phyloP scores from a whole-genome alignment of 2,329 filamentous ascomycete genomes.

The Apiospora aurea region DNA sequence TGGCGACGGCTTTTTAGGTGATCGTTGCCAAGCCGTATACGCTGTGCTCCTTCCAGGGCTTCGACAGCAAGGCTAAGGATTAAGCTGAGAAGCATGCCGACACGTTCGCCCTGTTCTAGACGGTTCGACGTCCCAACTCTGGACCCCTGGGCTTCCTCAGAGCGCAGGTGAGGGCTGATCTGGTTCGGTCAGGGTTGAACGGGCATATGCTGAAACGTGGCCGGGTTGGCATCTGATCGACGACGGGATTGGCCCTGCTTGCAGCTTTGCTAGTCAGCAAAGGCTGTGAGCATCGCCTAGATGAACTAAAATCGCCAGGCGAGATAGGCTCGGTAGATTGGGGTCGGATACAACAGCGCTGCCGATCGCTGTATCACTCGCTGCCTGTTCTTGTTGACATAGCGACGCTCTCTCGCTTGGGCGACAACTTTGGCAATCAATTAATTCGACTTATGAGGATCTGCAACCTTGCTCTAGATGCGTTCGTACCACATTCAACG shows the following conservation, averaged over 20 bases:
- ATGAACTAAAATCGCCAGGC: background rate
- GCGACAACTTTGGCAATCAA: background rate
- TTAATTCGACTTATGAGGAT: background rate
- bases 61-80: background rate
- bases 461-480: background rate
- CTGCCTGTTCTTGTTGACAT: background rate
- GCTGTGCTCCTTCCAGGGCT: background rate
- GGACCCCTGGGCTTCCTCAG: background rate
- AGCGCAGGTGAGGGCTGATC: background rate
- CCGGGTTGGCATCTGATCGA: background rate
- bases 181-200: constrained; percentile 1
- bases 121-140: background rate
- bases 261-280: background rate
- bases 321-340: background rate
- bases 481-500: background rate
- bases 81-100: background rate
- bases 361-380: too few relatives aligned
- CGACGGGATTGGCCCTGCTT: background rate
- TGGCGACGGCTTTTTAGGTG: background rate
- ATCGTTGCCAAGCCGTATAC: background rate
- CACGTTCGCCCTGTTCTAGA: background rate
- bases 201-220: constrained; percentile 1
- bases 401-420: background rate
- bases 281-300: background rate
- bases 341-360: too few relatives aligned